Base-by-base conservation (phyloP, 768 basidiomycete species). In the Amanita brunnescens region DNA sequence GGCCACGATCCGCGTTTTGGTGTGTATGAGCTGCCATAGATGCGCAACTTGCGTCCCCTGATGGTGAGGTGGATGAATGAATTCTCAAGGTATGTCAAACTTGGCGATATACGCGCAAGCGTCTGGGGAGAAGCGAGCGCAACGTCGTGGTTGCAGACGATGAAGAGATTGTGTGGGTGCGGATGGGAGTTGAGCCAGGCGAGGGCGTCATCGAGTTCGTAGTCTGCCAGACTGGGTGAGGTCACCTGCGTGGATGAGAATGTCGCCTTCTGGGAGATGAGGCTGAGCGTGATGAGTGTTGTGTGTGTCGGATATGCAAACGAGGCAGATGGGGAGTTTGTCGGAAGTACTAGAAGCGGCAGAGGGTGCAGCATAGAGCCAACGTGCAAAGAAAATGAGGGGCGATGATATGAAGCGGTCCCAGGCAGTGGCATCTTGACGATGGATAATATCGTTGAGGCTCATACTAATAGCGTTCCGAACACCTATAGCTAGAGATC, bases 261-360 rank as follows among this genome's bases (percentile, higher is more conserved):
- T 65, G 56, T 74, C 70, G 47, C 70, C 71, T 24, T 53, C 23
- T 38, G 72, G 71, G 32, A 71, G 56, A 16, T 56, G 26, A 6
- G 67, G 57, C 30, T 57, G 57, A 9, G 55, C 38, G 26, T 18
- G 4, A 38, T 69, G 68, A 16, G 57, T 54, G 55, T 64, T 70
- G 55, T 70, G 71, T 6, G 70, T 72, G 45, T 73, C 72, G 6
- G 70, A 68, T 47, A 72, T 63, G 60, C 65, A 66, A 42, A 73
- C 66, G 42, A 72, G 29, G 33, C 64, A 64, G 10, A 67, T 53
- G 41, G 33, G 49, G 21, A n/a, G 34, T 30, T 14, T 38, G 33
- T 48, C 23, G 47, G 47, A 13, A 35, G 33, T 39, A 10, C 33
- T 24, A 35, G 38, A 35, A 24, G 34, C 34, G n/a, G 33, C 6